phyloP scores from a whole-genome alignment of 495 filamentous ascomycete species.

The Penicillium silybi region DNA sequence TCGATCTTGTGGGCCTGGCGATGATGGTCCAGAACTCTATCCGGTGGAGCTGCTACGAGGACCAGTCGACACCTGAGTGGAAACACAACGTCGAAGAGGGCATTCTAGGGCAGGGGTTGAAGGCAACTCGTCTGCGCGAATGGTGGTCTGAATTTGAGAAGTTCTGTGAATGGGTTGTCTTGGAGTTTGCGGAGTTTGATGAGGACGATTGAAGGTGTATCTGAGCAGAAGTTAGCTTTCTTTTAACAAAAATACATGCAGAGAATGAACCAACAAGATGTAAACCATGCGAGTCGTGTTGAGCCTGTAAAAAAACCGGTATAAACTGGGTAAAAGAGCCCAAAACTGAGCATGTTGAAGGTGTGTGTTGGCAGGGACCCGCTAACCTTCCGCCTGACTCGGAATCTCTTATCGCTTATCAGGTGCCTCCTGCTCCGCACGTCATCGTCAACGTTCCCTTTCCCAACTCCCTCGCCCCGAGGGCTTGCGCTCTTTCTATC shows the following conservation, averaged over 20 bases:
- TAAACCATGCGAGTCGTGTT: background rate
- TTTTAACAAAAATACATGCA: background rate
- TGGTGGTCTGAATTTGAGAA: constrained; percentile 81
- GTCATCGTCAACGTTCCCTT: constrained; percentile 20
- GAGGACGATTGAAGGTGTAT: constrained; percentile 29
- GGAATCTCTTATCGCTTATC: constrained; percentile 32
- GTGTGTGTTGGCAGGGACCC: constrained; percentile 11
- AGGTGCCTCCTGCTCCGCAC: constrained; percentile 27
- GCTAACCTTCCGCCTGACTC: constrained; percentile 31
- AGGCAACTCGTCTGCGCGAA: constrained; percentile 67
- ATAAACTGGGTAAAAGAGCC: background rate
- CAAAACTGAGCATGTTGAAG: constrained; percentile 8
- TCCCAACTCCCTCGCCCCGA: constrained; percentile 6
- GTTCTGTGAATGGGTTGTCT: constrained; percentile 88
- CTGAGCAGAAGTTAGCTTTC: background rate
- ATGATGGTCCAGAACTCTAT: constrained; percentile 90
- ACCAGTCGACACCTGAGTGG: constrained; percentile 67
- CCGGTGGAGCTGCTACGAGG: constrained; percentile 83
- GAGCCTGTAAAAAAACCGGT: too few relatives aligned
- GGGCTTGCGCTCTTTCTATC: constrained; percentile 5
- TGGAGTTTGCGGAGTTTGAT: constrained; percentile 66
- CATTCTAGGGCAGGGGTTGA: constrained; percentile 65
- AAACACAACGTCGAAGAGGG: constrained; percentile 65
- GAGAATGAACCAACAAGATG: background rate
- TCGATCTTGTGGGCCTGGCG: constrained; percentile 67